phyloP scores from a whole-genome alignment of 441 rosid genomes.

The Erodium trifolium region DNA sequence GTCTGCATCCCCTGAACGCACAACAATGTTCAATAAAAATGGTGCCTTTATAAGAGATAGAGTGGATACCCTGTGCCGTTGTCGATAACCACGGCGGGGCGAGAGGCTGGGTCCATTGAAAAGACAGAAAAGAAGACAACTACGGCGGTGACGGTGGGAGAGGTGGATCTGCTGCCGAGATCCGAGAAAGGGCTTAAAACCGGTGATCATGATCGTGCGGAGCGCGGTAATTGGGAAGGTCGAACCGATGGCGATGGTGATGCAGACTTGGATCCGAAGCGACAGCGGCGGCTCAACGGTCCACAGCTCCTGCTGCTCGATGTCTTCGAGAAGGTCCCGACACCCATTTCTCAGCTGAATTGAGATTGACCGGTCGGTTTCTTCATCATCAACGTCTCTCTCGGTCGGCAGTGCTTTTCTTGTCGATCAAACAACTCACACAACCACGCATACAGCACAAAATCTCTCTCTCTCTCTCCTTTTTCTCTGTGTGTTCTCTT shows the following conservation, averaged over 20 bases:
- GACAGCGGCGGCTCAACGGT: constrained; percentile 42
- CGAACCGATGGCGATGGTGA: constrained; percentile 24
- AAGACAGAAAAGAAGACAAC: not conserved
- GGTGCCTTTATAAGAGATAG: not conserved
- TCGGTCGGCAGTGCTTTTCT: constrained; percentile 1
- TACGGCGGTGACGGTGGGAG: not conserved
- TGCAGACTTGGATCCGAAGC: constrained; percentile 47
- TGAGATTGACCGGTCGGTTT: not conserved
- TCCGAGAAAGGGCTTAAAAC: constrained; percentile 35
- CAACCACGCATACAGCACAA: constrained; percentile 2
- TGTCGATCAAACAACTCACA: constrained; percentile 11
- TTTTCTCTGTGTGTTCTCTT: not conserved
- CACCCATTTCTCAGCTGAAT: constrained; percentile 34
- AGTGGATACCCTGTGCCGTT: constrained; percentile 80
- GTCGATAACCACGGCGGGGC: constrained; percentile 96
- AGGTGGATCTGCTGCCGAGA: constrained; percentile 44
- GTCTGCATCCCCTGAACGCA: not conserved
- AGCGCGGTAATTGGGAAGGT: constrained; percentile 1
- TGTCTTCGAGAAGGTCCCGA: constrained; percentile 1
- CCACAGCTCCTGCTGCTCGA: constrained; percentile 16
- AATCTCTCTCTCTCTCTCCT: constrained; percentile 9
- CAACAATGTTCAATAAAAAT: not conserved
- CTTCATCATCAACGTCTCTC: constrained; percentile 21
- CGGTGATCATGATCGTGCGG: constrained; percentile 42
- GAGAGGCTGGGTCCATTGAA: constrained; percentile 74